Percentiles rank a stretch among this genome's conserved stretches.
Evolutionary conservation across 1,284 basidiomycete species (phyloP).

Genomic region (Malassezia pachydermatis): DNA sequence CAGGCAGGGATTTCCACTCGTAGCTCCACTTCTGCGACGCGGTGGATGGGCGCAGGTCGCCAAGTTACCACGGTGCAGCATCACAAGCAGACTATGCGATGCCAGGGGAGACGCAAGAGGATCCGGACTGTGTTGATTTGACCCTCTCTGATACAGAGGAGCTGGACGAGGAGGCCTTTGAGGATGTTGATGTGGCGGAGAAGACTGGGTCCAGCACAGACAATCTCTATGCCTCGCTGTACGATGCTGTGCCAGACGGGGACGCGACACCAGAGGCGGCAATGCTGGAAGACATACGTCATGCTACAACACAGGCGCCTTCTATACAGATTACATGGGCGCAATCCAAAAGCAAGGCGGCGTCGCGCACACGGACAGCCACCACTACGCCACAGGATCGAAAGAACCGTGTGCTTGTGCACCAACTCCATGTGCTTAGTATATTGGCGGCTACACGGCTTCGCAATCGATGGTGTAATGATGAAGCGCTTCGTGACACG

Average conservation of each 20-base stretch:
- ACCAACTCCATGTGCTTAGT: slow-evolving; percentile 51
- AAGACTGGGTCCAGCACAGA: no score
- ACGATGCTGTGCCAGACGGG: slow-evolving; percentile 28
- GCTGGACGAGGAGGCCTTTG: slow-evolving; percentile 12
- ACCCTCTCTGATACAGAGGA: no score
- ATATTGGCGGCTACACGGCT: slow-evolving; percentile 65
- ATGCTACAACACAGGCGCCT: background rate
- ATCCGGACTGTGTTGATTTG: no score
- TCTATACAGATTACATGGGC: slow-evolving; percentile 23
- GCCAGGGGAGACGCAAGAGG: no score
- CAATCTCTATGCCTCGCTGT: slow-evolving; percentile 22
- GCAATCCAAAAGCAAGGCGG: slow-evolving; percentile 12
- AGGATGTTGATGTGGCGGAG: no score
- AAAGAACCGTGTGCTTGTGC: slow-evolving; percentile 32
- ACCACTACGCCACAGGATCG: slow-evolving; percentile 41
- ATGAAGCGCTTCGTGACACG: slow-evolving; percentile 60
- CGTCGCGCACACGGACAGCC: slow-evolving; percentile 22
- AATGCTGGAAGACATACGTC: no score
- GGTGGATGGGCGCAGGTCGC: background rate
- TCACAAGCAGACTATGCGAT: no score
- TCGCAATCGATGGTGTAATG: slow-evolving; percentile 77
- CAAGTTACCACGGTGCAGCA: no score
- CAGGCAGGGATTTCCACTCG: no score
- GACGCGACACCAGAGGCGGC: no score
- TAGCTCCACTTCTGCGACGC: background rate